Evolutionary conservation across 2,329 filamentous ascomycete genomes (phyloP).

Genomic region (Kalaharituber pfeilii): DNA sequence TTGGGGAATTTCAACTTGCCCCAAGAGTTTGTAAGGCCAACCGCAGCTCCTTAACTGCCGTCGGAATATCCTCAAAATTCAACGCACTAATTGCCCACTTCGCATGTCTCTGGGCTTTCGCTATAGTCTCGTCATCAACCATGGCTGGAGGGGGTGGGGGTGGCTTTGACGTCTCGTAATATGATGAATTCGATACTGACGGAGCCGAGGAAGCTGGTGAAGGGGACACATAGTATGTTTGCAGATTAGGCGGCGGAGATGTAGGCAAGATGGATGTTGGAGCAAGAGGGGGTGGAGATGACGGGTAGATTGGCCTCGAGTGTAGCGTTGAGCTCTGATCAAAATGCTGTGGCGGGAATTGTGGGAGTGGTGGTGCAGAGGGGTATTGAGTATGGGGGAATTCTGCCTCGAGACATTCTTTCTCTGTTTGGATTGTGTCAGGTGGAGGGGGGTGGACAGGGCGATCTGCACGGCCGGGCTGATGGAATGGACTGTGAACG

Average conservation of each 20-base stretch:
- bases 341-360: conserved; percentile 27
- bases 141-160: conserved; percentile 11
- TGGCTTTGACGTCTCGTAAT: conserved; percentile 14
- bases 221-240: conserved; percentile 22
- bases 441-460: conserved; percentile 24
- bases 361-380: conserved; percentile 21
- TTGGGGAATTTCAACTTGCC: conserved; percentile 29
- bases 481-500: conserved; percentile 3
- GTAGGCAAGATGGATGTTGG: conserved; percentile 20
- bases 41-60: conserved; percentile 68
- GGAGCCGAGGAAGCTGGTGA: conserved; percentile 22
- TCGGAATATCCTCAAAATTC: conserved; percentile 89
- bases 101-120: conserved; percentile 80
- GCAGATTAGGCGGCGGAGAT: conserved; percentile 14
- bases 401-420: neutral
- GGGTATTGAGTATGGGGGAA: neutral
- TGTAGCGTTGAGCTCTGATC: conserved; percentile 23
- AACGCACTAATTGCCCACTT: conserved; percentile 93
- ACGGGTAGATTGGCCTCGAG: neutral
- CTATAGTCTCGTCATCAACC: conserved; percentile 48
- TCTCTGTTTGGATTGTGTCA: conserved; percentile 23
- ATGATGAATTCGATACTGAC: conserved; percentile 17
- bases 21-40: conserved; percentile 56
- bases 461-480: conserved; percentile 16
- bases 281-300: conserved; percentile 11